Percentiles rank a stretch among this genome's conserved stretches.
phyloP scores from a whole-genome alignment of 495 filamentous ascomycete species.

The Cryomyces antarcticus region DNA sequence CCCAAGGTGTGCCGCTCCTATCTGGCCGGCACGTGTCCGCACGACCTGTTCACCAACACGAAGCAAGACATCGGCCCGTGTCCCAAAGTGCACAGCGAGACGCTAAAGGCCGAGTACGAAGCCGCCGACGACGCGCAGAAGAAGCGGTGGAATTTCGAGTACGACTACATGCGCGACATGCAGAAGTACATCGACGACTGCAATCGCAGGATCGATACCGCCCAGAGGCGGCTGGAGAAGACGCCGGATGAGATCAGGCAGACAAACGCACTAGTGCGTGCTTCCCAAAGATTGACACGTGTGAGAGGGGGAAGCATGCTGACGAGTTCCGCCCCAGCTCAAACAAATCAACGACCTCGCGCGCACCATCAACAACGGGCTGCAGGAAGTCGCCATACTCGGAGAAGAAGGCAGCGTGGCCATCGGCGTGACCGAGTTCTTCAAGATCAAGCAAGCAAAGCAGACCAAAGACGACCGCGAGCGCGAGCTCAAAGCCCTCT shows the following conservation, averaged over 20 bases:
- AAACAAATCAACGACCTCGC: slow-evolving; percentile 74
- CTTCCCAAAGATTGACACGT: slow-evolving; percentile 1
- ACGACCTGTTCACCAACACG: slow-evolving; percentile 99
- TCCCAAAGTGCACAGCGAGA: slow-evolving; percentile 74
- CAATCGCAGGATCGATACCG: slow-evolving; percentile 77
- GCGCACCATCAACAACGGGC: slow-evolving; percentile 57
- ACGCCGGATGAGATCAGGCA: slow-evolving; percentile 93
- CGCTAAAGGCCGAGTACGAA: slow-evolving; percentile 75
- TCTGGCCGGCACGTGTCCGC: slow-evolving; percentile 83
- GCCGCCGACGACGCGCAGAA: slow-evolving; percentile 42
- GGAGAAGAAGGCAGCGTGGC: slow-evolving; percentile 65
- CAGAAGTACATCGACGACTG: slow-evolving; percentile 91
- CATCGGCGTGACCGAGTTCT: slow-evolving; percentile 66
- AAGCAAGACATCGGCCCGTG: slow-evolving; percentile 93
- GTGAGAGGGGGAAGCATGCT: not conserved
- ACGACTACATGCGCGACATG: slow-evolving; percentile 91
- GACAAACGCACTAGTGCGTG: slow-evolving; percentile 61
- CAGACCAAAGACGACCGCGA: slow-evolving; percentile 69
- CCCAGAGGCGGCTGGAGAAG: slow-evolving; percentile 84
- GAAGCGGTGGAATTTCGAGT: slow-evolving; percentile 71
- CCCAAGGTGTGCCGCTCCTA: slow-evolving; percentile 89
- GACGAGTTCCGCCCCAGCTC: slow-evolving; percentile 24
- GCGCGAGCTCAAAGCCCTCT: slow-evolving; percentile 74
- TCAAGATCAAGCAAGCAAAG: slow-evolving; percentile 60
- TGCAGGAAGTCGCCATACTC: slow-evolving; percentile 69